Evolutionary conservation across 345 rosid species (phyloP).

Genomic region (Orychophragmus violaceus): DNA sequence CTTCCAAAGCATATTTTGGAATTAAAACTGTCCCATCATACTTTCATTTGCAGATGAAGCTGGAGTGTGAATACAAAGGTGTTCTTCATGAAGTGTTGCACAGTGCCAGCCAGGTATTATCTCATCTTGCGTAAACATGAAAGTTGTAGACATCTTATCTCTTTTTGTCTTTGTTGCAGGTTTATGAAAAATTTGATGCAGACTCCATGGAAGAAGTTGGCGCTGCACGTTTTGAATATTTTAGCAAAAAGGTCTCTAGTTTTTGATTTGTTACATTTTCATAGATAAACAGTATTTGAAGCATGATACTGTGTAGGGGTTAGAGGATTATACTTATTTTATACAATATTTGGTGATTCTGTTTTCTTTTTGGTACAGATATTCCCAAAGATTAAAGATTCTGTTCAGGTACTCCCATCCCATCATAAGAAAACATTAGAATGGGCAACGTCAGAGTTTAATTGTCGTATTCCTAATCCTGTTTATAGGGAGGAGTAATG

Average conservation of each 20-base stretch:
- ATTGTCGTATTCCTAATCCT: not conserved
- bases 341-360: constrained; percentile 4
- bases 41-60: constrained; percentile 49
- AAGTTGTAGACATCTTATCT: constrained; percentile 6
- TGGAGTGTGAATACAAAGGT: constrained; percentile 57
- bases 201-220: constrained; percentile 45
- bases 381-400: constrained; percentile 86
- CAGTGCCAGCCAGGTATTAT: constrained; percentile 65
- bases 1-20: not conserved
- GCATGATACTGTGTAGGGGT: not conserved
- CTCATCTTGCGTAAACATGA: not conserved
- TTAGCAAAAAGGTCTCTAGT: constrained; percentile 55
- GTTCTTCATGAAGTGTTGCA: constrained; percentile 72
- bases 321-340: too few species aligned
- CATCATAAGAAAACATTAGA: not conserved
- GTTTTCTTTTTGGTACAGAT: constrained; percentile 54
- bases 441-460: not conserved
- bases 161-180: constrained; percentile 34
- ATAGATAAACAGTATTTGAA: not conserved
- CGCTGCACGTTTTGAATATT: constrained; percentile 78
- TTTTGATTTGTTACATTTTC: constrained; percentile 1
- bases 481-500: constrained; percentile 74
- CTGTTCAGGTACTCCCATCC: constrained; percentile 50
- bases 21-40: not conserved
- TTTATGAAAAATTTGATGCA: constrained; percentile 70